Evolutionary conservation across 1,284 basidiomycete genomes (phyloP).

Genomic region (Cutaneotrichosporon arboriforme): DNA sequence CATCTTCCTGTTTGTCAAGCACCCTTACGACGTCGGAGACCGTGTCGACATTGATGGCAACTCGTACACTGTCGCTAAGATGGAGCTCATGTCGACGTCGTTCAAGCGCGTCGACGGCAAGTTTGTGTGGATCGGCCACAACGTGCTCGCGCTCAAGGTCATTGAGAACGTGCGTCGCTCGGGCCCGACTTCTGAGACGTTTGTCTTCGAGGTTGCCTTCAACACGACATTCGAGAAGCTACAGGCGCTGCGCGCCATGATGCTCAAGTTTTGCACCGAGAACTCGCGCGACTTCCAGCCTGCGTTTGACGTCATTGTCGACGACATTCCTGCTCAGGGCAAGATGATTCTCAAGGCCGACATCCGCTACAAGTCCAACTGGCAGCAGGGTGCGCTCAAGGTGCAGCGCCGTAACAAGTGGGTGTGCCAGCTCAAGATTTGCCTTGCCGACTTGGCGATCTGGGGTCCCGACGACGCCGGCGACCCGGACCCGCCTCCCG

Average conservation of each 20-base stretch:
- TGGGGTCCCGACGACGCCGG: constrained; percentile 65
- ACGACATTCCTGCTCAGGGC: constrained; percentile 75
- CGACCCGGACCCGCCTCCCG: constrained; percentile 55
- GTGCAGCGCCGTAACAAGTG: constrained; percentile 77
- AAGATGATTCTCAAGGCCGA: constrained; percentile 73
- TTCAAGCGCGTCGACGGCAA: constrained; percentile 51
- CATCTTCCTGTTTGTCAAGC: constrained; percentile 76
- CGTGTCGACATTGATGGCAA: constrained; percentile 54
- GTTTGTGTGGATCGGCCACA: constrained; percentile 60
- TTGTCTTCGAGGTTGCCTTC: constrained; percentile 75
- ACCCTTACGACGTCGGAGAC: constrained; percentile 87
- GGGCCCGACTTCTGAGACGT: constrained; percentile 51
- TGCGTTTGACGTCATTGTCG: constrained; percentile 57
- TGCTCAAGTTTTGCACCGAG: constrained; percentile 70
- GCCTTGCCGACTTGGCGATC: constrained; percentile 62
- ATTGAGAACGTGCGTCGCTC: constrained; percentile 52
- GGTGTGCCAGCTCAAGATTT: constrained; percentile 76
- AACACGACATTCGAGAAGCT: constrained; percentile 76
- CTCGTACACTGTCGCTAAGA: constrained; percentile 77
- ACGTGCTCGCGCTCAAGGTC: constrained; percentile 62
- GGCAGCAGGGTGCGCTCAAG: constrained; percentile 70
- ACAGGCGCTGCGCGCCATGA: constrained; percentile 67
- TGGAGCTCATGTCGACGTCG: constrained; percentile 68
- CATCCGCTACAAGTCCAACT: constrained; percentile 82
- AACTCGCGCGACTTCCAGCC: constrained; percentile 69